Evolutionary conservation across 371 early-diverging fungal species (phyloP).

Genomic region (Saksenaea oblongispora): DNA sequence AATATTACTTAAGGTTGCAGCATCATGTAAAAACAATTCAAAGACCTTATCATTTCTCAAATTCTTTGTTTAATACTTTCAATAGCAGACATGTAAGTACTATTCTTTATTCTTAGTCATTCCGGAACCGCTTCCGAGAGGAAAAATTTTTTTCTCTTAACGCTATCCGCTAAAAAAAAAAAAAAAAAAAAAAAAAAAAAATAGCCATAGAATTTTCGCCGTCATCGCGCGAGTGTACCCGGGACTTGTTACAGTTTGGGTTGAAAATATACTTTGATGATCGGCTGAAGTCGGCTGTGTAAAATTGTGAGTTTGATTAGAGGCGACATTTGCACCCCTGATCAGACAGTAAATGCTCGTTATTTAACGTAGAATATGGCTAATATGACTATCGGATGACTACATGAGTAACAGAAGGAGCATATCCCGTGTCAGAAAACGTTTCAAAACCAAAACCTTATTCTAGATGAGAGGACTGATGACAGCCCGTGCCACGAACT

Average conservation of each 20-base stretch:
- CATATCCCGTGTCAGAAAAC: neutral
- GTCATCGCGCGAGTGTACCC: neutral
- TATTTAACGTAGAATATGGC: neutral
- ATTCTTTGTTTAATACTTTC: neutral
- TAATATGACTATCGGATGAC: conserved; percentile 1
- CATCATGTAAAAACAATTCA: neutral
- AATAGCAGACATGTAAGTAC: neutral
- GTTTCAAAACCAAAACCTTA: neutral
- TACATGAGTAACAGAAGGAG: neutral
- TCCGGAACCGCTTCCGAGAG: neutral
- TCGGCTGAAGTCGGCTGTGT: neutral
- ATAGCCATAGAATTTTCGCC: neutral
- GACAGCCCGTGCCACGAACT: conserved; percentile 3
- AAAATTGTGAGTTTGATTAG: neutral
- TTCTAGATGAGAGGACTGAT: neutral
- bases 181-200: neutral
- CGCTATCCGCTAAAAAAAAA: neutral
- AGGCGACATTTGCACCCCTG: neutral
- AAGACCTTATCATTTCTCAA: neutral
- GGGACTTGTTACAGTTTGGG: neutral
- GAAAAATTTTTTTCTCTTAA: neutral
- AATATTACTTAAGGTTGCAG: neutral
- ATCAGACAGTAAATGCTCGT: neutral
- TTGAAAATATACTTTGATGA: neutral
- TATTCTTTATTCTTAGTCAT: neutral